These are phyloP conservation scores for Metschnikowia koreensis DNA, from an alignment of 805 yeast species.

Conservation along the genomic window DNA sequence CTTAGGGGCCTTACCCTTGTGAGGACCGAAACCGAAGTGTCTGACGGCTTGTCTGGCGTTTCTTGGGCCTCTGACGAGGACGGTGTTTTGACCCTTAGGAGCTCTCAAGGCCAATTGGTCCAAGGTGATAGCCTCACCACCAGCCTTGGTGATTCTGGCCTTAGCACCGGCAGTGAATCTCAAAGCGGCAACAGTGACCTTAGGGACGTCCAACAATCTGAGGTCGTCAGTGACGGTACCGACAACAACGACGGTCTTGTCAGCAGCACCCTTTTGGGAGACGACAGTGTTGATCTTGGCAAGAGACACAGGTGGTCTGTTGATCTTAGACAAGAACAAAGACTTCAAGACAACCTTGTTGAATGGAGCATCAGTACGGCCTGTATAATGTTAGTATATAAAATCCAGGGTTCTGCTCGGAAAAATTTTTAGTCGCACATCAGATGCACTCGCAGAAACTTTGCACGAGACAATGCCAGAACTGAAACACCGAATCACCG, in stretches of 20 bases:
- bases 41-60: constrained; percentile 98
- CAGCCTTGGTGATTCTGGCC: constrained; percentile 95
- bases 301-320: constrained; percentile 99
- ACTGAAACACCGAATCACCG: constrained; percentile 15
- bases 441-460: constrained; percentile 30
- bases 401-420: constrained; percentile 41
- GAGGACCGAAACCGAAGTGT: constrained; percentile 99
- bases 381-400: constrained; percentile 45
- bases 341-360: constrained; percentile 94
- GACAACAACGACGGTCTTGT: constrained; percentile 85
- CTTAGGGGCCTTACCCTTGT: constrained; percentile 99
- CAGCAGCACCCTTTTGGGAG: constrained; percentile 76
- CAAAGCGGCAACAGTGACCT: constrained; percentile 97
- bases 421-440: constrained; percentile 30
- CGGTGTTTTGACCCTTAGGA: constrained; percentile 99
- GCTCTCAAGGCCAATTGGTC: constrained; percentile 99
- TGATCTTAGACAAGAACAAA: constrained; percentile 95
- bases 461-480: neutral
- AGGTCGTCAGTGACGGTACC: constrained; percentile 99
- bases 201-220: constrained; percentile 93
- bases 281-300: constrained; percentile 86
- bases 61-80: constrained; percentile 98
- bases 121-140: constrained; percentile 99
- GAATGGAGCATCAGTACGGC: constrained; percentile 99
- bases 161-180: constrained; percentile 99